These are phyloP conservation scores for Dichomitus squalens DNA, from an alignment of 1,284 basidiomycete species.

Conservation along the genomic window DNA sequence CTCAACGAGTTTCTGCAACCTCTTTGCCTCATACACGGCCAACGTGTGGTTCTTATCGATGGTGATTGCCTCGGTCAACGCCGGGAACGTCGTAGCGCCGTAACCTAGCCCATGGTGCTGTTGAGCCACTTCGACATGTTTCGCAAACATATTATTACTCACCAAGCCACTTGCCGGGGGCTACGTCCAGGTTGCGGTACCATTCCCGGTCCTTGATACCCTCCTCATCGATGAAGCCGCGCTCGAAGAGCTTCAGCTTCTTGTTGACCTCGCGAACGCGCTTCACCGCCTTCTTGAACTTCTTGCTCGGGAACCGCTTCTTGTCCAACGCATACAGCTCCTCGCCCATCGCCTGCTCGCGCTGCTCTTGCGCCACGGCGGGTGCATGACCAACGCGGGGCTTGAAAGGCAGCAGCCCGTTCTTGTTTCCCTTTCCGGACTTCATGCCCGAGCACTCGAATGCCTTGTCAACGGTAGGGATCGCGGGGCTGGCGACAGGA, in stretches of 20 bases:
- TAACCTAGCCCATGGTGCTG: conserved; percentile 53
- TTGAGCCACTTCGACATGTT: background rate
- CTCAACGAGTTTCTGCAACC: conserved; percentile 59
- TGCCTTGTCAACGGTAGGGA: conserved; percentile 6
- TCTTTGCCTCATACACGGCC: conserved; percentile 65
- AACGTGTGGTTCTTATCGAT: conserved; percentile 66
- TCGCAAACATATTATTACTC: conserved; percentile 24
- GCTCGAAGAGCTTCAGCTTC: conserved; percentile 77
- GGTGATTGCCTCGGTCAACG: conserved; percentile 78
- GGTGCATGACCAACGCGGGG: conserved; percentile 29
- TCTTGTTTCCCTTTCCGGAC: conserved; percentile 2
- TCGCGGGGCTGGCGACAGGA: conserved; percentile 4
- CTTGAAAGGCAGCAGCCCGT: conserved; percentile 19
- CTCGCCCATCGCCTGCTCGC: conserved; percentile 1
- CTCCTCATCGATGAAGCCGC: conserved; percentile 79
- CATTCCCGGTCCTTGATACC: conserved; percentile 85
- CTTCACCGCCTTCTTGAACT: conserved; percentile 58
- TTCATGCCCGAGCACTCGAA: conserved; percentile 22
- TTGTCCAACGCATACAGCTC: conserved; percentile 1
- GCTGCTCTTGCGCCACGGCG: conserved; percentile 16
- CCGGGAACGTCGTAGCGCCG: conserved; percentile 86
- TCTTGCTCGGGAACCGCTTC: conserved; percentile 16
- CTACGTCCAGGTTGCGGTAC: conserved; percentile 86
- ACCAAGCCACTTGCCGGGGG: conserved; percentile 92
- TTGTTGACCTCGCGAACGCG: conserved; percentile 70